Evolutionary conservation across 2,329 filamentous ascomycete genomes (phyloP).

Genomic region (Neopestalotiopsis sp.): DNA sequence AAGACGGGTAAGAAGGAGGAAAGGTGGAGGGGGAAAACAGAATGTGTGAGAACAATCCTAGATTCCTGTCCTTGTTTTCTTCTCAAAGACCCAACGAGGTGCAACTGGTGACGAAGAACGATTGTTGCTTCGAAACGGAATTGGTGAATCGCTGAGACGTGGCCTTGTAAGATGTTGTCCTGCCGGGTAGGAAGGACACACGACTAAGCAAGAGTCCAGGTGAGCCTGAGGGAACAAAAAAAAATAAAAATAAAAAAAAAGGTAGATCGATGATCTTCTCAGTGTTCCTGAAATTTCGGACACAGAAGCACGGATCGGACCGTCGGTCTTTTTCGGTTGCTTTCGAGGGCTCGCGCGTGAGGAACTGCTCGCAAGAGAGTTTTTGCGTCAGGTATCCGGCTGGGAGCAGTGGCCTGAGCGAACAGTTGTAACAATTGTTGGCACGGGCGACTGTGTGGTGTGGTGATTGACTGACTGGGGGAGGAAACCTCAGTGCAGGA

Average conservation of each 20-base stretch:
- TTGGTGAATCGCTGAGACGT: conserved; percentile 20
- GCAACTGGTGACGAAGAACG: conserved; percentile 12
- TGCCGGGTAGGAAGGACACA: not conserved
- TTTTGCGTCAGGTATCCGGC: not conserved
- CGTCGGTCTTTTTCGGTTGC: conserved; percentile 14
- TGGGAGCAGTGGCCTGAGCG: conserved; percentile 3
- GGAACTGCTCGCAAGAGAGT: not conserved
- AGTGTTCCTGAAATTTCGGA: conserved; percentile 13
- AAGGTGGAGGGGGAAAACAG: not conserved
- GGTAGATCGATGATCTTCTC: conserved; percentile 5
- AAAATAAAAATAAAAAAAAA: not conserved
- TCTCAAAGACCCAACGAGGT: not conserved
- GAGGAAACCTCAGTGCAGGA: conserved; percentile 6
- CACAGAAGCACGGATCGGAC: conserved; percentile 16
- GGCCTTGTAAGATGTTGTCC: conserved; percentile 16
- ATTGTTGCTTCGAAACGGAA: conserved; percentile 1
- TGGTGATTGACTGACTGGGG: not conserved
- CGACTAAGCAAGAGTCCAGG: not conserved
- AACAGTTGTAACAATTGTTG: conserved; percentile 1
- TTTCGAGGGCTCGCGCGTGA: not conserved
- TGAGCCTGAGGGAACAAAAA: not conserved
- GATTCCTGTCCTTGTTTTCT: not conserved
- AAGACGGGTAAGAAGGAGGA: not conserved
- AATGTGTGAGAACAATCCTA: not conserved
- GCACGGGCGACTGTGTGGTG: conserved; percentile 8